phyloP scores from a whole-genome alignment of 2,329 filamentous ascomycete genomes.

The Scopulariopsis brevicaulis region DNA sequence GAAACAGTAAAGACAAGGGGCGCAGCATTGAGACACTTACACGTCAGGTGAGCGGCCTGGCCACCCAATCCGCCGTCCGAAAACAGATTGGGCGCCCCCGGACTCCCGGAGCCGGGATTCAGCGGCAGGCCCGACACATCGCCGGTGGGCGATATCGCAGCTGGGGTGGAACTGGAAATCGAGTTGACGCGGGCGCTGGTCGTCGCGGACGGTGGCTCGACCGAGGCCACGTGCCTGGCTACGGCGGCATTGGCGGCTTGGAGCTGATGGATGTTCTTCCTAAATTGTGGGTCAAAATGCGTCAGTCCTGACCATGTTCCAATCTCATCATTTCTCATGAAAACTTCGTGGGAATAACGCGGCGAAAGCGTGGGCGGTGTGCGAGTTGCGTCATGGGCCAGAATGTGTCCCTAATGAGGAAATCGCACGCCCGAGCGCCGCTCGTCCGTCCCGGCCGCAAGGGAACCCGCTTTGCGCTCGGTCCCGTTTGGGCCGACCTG shows the following conservation, averaged over 20 bases:
- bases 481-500: not conserved
- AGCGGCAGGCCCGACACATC: not conserved
- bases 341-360: not conserved
- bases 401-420: not conserved
- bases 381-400: constrained; percentile 2
- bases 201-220: constrained; percentile 32
- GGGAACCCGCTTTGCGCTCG: not conserved
- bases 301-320: not conserved
- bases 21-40: constrained; percentile 23
- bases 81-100: constrained; percentile 14
- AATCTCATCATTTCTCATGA: not conserved
- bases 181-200: constrained; percentile 16
- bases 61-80: constrained; percentile 18
- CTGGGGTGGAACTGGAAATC: not conserved
- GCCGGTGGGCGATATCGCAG: not conserved
- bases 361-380: not conserved
- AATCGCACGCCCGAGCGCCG: not conserved
- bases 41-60: constrained; percentile 35
- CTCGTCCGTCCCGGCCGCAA: not conserved
- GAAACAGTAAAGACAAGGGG: not conserved
- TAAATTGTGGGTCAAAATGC: constrained; percentile 9
- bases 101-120: constrained; percentile 17
- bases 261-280: constrained; percentile 27
- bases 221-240: constrained; percentile 8
- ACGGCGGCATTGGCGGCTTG: constrained; percentile 21